phyloP scores from a whole-genome alignment of 1,139 yeast species.

The Arxiozyma bovina region DNA sequence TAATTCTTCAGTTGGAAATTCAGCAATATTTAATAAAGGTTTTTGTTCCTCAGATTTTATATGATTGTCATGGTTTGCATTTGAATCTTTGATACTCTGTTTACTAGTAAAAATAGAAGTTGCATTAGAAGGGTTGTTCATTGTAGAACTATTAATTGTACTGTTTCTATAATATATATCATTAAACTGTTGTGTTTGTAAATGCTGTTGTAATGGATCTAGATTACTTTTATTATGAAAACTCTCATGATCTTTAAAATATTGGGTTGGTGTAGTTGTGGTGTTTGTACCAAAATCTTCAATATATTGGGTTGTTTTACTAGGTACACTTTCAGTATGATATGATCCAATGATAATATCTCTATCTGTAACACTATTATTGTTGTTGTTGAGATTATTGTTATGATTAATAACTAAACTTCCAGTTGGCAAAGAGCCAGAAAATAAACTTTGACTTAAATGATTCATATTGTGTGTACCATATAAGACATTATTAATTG shows the following conservation, averaged over 20 bases:
- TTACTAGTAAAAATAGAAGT: neutral
- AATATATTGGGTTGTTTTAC: neutral
- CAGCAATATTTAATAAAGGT: constrained; percentile 55
- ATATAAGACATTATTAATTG: neutral
- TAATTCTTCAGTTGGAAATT: constrained; percentile 72
- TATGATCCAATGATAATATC: neutral
- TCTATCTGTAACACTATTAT: neutral
- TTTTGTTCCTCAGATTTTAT: neutral
- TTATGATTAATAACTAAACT: neutral
- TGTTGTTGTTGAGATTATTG: too few species aligned
- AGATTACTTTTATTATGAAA: neutral
- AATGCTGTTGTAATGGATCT: neutral
- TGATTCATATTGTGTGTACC: neutral
- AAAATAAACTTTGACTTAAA: neutral
- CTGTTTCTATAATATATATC: neutral
- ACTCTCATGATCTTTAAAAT: neutral
- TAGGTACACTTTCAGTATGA: neutral
- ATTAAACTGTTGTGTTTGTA: neutral
- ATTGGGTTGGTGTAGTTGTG: neutral
- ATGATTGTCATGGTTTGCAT: neutral
- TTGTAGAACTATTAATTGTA: neutral
- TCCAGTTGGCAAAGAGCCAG: neutral
- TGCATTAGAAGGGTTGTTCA: too few species aligned
- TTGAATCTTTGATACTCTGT: neutral
- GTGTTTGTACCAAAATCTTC: neutral